Base-by-base conservation (phyloP, 2,329 filamentous ascomycete species). In the Xylaria multiplex region DNA sequence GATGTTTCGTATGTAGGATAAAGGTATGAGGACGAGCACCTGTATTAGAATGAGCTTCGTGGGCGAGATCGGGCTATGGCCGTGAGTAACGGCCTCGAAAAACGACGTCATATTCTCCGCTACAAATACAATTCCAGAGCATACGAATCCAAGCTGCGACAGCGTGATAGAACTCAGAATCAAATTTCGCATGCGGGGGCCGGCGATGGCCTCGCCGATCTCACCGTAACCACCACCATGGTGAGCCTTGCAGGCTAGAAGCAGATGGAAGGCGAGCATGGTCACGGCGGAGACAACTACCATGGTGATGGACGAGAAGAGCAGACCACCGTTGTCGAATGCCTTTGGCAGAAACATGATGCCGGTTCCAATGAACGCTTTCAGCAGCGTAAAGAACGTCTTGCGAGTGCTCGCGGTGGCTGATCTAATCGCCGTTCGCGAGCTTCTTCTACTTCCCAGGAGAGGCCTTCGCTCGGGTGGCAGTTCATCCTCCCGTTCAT, bases 321-420 rank as follows among this genome's bases (percentile, higher is more conserved):
- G 80, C 58, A 93, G 89, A 27, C 91, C 91, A 42, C 91, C 91
- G 70, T 93, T 93, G 73, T 88, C 87, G 79, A 78, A 93, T 0
- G 91, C 91, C 75, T 92, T 93, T 53, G 91, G 91, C 50, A 93
- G 77, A 74, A 93, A 93, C 88, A 93, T 92, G 76, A 93, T 93
- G 67, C 91, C 91, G 0, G 91, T 93, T 54, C 91, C 91, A 59
- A 93, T 86, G 72, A 93, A 93, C 1, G 91, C 91, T 77, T 93
- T 93, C 58, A 93, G 81, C 9, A 93, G 81, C 0, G 91, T 93
- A 77, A 93, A 93, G 78, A 93, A 93, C 0, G 91, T 90, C 79
- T 92, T 91, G 45, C 85, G 79, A n/a, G 86, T 90, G 59, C 86
- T 85, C 1, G 91, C 90, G 72, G 91, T 88, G 22, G 89, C 90